Evolutionary conservation across 2,329 filamentous ascomycete genomes (phyloP).

Genomic region (Monosporascus sp.): DNA sequence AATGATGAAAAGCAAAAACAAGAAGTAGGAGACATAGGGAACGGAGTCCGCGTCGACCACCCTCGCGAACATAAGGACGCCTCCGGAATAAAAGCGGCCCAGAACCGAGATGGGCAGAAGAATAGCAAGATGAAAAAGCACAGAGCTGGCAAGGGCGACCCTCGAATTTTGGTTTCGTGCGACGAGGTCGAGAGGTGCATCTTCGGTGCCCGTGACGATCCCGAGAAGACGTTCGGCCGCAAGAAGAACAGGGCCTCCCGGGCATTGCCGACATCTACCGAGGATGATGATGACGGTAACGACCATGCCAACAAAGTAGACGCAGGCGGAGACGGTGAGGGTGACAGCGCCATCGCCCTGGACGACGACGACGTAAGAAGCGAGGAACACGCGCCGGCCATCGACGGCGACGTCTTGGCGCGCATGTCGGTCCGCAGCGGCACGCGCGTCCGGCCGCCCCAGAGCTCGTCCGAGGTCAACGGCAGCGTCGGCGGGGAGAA

Average conservation of each 20-base stretch:
- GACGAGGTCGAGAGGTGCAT: constrained; percentile 44
- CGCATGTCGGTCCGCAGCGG: constrained; percentile 32
- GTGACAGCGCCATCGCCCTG: background rate
- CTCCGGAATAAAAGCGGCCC: no score
- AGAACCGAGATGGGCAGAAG: no score
- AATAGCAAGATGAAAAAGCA: constrained; percentile 17
- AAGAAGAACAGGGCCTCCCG: constrained; percentile 40
- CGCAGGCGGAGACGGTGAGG: constrained; percentile 4
- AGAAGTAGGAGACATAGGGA: constrained; percentile 1
- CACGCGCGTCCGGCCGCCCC: constrained; percentile 29
- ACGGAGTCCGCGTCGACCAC: background rate
- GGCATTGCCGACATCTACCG: constrained; percentile 33
- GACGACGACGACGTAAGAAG: no score
- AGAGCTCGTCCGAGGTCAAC: constrained; percentile 44
- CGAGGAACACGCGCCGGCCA: background rate
- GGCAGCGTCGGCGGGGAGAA: constrained; percentile 52
- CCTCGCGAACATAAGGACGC: background rate
- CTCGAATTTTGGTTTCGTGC: constrained; percentile 43
- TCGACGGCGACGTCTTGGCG: constrained; percentile 18
- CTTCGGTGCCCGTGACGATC: constrained; percentile 41
- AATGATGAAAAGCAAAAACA: background rate
- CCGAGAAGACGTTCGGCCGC: constrained; percentile 38
- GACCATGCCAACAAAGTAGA: constrained; percentile 9
- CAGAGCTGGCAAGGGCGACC: constrained; percentile 43
- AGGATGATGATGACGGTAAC: constrained; percentile 39